Evolutionary conservation across 2,329 filamentous ascomycete genomes (phyloP), one percentile per base, ranked within the genome.

Genomic region (Tolypocladium tundrense): DNA sequence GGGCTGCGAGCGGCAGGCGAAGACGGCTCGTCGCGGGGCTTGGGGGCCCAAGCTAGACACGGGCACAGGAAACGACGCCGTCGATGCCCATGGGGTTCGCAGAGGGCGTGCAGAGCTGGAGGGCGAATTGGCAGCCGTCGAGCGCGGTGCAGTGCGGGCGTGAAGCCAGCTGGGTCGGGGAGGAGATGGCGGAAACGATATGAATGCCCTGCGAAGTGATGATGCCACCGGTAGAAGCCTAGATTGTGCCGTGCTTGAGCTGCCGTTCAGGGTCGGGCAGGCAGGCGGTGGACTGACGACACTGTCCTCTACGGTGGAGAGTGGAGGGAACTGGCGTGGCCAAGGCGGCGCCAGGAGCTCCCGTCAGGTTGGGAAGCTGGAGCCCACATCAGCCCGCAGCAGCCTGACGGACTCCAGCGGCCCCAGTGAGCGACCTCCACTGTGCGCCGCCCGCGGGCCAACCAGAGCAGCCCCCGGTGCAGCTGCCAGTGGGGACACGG

Each of bases 201-300:
- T 52, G 43, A 16, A 40, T 13, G 37, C 21, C 21, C 21, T 2
- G 42, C n/a, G 42, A 40, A 8, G 56, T 50, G 56, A 57, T 58
- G 58, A 60, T 58, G 56, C 40, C 42, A 55, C 43, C 56, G 50
- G 48, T 27, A 53, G 58, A 50, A 60, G 58, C 58, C 58, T 60
- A 40, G 58, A 58, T 19, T 57, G 39, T 51, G 42, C 45, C 35
- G 43, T 53, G 55, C 48, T 48, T 24, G 45, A 31, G 45, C 45
- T 48, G 45, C 45, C 24, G 45, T 45, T 27, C 24, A 13, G 39
- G 39, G 45, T 48, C 24, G 24, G 45, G 24, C 45, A 48, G 45
- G 24, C 5, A 19, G 42, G 42, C 21, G 21, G 14, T 19, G 45
- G 31, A 33, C 45, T 48, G 45, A 48, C 45, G 45, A 48, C 45